Evolutionary conservation across 495 filamentous ascomycete species (phyloP), one percentile per base, ranked within the genome.

Genomic region (Annulohypoxylon nitens): DNA sequence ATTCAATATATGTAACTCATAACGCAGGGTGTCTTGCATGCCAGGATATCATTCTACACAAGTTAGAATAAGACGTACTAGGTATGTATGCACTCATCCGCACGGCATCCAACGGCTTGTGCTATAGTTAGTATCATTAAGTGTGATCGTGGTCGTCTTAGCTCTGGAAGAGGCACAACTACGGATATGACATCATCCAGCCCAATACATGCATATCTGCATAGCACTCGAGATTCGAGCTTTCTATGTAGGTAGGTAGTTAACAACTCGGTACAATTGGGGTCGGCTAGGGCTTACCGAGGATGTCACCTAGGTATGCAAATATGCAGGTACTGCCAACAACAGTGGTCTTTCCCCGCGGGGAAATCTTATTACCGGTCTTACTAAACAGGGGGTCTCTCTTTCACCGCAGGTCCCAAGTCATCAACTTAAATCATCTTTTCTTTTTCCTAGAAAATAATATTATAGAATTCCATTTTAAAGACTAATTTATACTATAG

Each of bases 321-420:
- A 9, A 43, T 41, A 57, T 64, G 26, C 30, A 41, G 34, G 41
- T 47, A 51, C 45, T 18, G 18, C 57, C 1, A 26, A 30, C 26
- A 51, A 33, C 60, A 36, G 5, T 30, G 30, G 30, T 55, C 41
- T 73, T 50, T 30, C 71, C 66, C 71, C 67, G 66, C 71, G 71
- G 67, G 71, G 71, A 36, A 37, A 69, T 69, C 41, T 69, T 58
- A 65, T 48, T 74, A 53, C 70, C 64, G 70, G 48, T 74, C 66
- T 74, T 61, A 69, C 37, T 63, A 70, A 62, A 23, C 1, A 36
- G 20, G 26, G 50, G 20, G 18, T 20, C 11, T 54, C 50, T 30
- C 20, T 54, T 14, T 54, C 50, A 54, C 20, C 26, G 50, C 26
- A 47, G 43, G 43, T 47, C 7, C 4, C 4, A 54, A 5, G 11